Percentiles rank a stretch among this genome's conserved stretches.
Conservation (phyloP, 2,329 filamentous ascomycete genomes). For the Blastomyces parvus region DNA sequence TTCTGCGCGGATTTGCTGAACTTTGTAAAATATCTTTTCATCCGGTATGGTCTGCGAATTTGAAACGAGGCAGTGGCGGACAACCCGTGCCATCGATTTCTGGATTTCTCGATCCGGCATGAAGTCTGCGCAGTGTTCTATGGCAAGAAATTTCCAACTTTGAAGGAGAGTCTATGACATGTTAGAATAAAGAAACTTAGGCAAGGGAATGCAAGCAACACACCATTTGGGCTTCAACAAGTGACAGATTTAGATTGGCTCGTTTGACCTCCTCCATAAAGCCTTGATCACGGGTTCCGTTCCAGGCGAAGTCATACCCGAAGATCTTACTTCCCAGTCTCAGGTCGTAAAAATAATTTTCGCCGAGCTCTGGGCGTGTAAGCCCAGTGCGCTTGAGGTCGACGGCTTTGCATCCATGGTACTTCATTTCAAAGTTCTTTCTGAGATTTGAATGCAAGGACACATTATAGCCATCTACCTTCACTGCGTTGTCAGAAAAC, state of each 20-base stretch:
- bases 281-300: slow-evolving; percentile 55
- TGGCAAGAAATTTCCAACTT: slow-evolving; percentile 78
- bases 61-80: slow-evolving; percentile 65
- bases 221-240: slow-evolving; percentile 86
- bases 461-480: slow-evolving; percentile 72
- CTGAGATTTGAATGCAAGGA: slow-evolving; percentile 80
- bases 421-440: slow-evolving; percentile 72
- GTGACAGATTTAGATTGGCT: slow-evolving; percentile 81
- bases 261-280: slow-evolving; percentile 74
- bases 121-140: slow-evolving; percentile 66
- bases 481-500: slow-evolving; percentile 66
- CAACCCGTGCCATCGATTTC: slow-evolving; percentile 62
- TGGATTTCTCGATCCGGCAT: slow-evolving; percentile 48
- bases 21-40: slow-evolving; percentile 69
- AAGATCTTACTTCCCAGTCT: slow-evolving; percentile 67
- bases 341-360: slow-evolving; percentile 76
- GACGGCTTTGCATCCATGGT: slow-evolving; percentile 60
- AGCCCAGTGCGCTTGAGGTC: slow-evolving; percentile 71
- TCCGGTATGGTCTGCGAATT: slow-evolving; percentile 65
- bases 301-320: slow-evolving; percentile 68
- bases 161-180: slow-evolving; percentile 60
- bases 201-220: slow-evolving; percentile 24
- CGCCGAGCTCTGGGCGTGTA: slow-evolving; percentile 56
- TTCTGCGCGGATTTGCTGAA: slow-evolving; percentile 67
- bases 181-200: slow-evolving; percentile 17